Conservation (phyloP, 2,329 filamentous ascomycete species). For the Claviceps quebecensis region DNA sequence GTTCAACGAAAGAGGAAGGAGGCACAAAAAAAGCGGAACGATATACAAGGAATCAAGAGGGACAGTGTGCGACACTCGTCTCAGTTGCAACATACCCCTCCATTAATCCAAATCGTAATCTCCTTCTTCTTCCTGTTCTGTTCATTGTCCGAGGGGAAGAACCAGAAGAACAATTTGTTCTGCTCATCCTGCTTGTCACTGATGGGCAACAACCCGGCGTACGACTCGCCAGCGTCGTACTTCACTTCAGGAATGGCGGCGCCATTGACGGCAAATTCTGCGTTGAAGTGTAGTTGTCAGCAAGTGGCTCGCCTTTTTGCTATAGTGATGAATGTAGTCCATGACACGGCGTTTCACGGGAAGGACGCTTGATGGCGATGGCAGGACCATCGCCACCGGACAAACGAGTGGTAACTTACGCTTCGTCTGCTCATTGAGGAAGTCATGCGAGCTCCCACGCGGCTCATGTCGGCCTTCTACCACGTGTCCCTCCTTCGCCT, state of each 20-base stretch:
- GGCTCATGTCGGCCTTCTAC: background rate
- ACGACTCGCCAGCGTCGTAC: conserved; percentile 48
- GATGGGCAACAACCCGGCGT: conserved; percentile 44
- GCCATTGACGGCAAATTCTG: conserved; percentile 46
- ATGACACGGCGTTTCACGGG: too few relatives aligned
- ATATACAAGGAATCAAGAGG: too few relatives aligned
- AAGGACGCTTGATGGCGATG: too few relatives aligned
- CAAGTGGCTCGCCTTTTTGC: background rate
- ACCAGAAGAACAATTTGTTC: conserved; percentile 50
- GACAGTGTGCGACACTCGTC: conserved; percentile 6
- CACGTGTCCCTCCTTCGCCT: background rate
- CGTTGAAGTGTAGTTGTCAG: conserved; percentile 14
- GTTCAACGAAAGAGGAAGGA: background rate
- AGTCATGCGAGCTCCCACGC: background rate
- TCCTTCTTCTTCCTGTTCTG: conserved; percentile 34
- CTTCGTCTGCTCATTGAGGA: conserved; percentile 9
- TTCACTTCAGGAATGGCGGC: conserved; percentile 47
- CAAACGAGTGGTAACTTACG: conserved; percentile 5
- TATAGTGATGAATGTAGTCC: background rate
- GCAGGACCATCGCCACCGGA: too few relatives aligned
- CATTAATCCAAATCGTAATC: conserved; percentile 49
- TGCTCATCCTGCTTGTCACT: conserved; percentile 31
- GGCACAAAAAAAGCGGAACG: background rate
- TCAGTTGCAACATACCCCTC: conserved; percentile 21
- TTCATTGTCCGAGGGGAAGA: conserved; percentile 43